Evolutionary conservation across 495 filamentous ascomycete genomes (phyloP), one percentile per base, ranked within the genome.

Genomic region (Staphylotrichum tortipilum): DNA sequence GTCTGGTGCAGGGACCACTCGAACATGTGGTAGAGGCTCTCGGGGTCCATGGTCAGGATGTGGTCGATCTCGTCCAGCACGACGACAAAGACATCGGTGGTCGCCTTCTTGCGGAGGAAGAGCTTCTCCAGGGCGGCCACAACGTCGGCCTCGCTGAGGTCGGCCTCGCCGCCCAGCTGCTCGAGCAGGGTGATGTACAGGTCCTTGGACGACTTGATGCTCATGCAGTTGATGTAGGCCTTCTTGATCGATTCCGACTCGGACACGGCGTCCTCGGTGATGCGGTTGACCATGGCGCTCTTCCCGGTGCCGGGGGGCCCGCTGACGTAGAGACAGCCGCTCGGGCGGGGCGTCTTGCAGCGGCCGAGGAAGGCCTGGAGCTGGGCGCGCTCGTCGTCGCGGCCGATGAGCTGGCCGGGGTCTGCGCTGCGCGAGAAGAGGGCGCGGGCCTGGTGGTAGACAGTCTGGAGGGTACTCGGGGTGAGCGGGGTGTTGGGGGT

Each of bases 301-400:
- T 99, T 99, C 7, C 92, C 92, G 4, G 94, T 97, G 1, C 92
- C 92, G 2, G 92, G 92, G 24, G 92, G 92, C 0, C 92, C 92
- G 56, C 89, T 95, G 55, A 99, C 82, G 62, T 99, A 99, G 31
- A 95, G 75, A 61, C 89, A 95, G n/a, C 89, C 88, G 41, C 86
- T 84, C 17, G 77, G 75, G 9, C 71, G 71, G 14, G 76, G 63
- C 10, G 74, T 67, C 9, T 84, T 67, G 51, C 83, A 79, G 33
- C 78, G 73, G 30, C 77, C 67, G 34, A 99, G 73, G 54, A 97
- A 96, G 0, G 56, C 56, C 4, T 70, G 64, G 19, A 99, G 68
- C 45, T 90, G 81, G 17, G 77, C 68, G 44, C 83, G 78, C 61
- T 99, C 92, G 0, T 78, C 67, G 29, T 95, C 88, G 31, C 92